Evolutionary conservation across 371 early-diverging fungal genomes (phyloP), one percentile per base, ranked within the genome.

Genomic region (Zopfochytrium polystomum): DNA sequence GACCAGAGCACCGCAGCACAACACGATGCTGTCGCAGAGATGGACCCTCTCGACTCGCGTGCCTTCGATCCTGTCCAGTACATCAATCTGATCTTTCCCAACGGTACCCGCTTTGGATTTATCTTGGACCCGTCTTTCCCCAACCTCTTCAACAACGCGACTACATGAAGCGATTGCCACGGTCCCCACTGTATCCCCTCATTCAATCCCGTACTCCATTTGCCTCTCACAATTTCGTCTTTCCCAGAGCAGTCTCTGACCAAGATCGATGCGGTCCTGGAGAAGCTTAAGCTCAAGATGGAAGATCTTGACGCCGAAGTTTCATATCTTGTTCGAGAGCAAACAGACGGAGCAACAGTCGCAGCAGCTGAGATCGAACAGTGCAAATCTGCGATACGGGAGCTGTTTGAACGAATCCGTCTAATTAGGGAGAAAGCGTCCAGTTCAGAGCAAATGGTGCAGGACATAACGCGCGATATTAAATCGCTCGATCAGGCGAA

Each of bases 381-480:
- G 31, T 85, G 88, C 3, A 87, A 88, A 62, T 68, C 75, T 49
- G 82, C 85, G 38, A 90, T 91, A 51, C 72, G 74, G 92, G 80
- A 82, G 52, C 71, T 96, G 50, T 89, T 87, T 75, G 77, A 81
- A 22, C 78, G 85, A 33, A 89, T 95, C 26, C 85, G 86, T 60
- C 83, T 82, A 54, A 95, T 97, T 66, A 88, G 90, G 58, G 74
- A 77, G 42, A 91, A 91, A 70, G 92, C 94, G 25, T 73, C 85
- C 0, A 84, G 87, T 47, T 88, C 95, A 0, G 95, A 95, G 62
- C 76, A 83, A 3, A 88, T 87, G 84, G 96, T 96, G 0, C 86
- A 87, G 47, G 93, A 93, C 53, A 95, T 97, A 46, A 96, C 98
- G 9, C 84, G 87, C 60, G 98, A 97, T 60, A 95, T 97, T 60